Conservation (phyloP, 2,329 filamentous ascomycete genomes). For the Xylaria sp. region DNA sequence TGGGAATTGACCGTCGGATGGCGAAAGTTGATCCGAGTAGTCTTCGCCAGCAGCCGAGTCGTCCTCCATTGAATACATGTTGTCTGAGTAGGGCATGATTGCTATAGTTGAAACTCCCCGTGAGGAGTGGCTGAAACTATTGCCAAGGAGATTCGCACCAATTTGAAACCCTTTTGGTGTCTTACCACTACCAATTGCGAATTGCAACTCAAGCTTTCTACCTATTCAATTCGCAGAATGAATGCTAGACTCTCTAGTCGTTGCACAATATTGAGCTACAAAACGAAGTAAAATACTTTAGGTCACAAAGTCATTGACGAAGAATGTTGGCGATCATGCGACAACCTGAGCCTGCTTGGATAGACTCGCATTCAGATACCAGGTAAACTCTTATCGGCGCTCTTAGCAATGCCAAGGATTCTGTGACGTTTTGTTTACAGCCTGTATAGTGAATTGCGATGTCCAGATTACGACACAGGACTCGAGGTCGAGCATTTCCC, state of each 20-base stretch:
- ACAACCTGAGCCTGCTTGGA: not conserved
- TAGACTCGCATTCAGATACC: slow-evolving; percentile 14
- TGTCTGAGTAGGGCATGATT: slow-evolving; percentile 61
- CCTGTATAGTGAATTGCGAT: slow-evolving; percentile 10
- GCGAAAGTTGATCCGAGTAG: slow-evolving; percentile 56
- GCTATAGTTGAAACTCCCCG: slow-evolving; percentile 44
- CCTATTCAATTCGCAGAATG: slow-evolving; percentile 19
- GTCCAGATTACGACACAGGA: slow-evolving; percentile 24
- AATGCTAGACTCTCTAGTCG: not conserved
- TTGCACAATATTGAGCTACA: slow-evolving; percentile 9
- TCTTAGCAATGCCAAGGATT: slow-evolving; percentile 25
- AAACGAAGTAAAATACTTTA: not conserved
- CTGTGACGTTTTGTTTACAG: slow-evolving; percentile 6
- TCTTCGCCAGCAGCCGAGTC: slow-evolving; percentile 47
- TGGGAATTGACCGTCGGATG: slow-evolving; percentile 64
- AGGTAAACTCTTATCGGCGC: slow-evolving; percentile 14
- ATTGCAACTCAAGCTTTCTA: slow-evolving; percentile 15
- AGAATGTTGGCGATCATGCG: not conserved
- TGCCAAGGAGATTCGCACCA: slow-evolving; percentile 42
- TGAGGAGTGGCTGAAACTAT: slow-evolving; percentile 46
- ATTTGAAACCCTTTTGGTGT: slow-evolving; percentile 43
- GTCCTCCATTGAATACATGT: slow-evolving; percentile 57
- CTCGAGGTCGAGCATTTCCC: slow-evolving; percentile 10
- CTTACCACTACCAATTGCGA: slow-evolving; percentile 34
- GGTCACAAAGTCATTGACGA: slow-evolving; percentile 4